These are phyloP conservation scores for Penicillium taxi DNA, from an alignment of 495 filamentous ascomycete species.

Conservation along the genomic window DNA sequence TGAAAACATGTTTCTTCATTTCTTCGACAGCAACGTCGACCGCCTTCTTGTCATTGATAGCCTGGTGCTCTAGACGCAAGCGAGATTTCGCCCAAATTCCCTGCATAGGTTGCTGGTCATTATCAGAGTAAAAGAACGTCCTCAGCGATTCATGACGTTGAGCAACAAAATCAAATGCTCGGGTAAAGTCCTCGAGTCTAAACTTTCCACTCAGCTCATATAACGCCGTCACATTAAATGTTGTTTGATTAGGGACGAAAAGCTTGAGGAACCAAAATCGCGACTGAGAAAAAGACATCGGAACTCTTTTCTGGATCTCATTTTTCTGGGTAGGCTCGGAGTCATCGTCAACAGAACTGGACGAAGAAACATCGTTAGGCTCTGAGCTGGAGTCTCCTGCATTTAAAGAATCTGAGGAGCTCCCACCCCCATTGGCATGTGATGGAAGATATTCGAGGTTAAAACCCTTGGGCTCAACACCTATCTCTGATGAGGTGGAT, in stretches of 20 bases:
- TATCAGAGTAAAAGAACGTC: slow-evolving; percentile 30
- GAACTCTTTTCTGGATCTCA: slow-evolving; percentile 2
- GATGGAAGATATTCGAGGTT: slow-evolving; percentile 6
- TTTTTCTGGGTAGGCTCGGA: background rate
- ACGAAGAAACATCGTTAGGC: slow-evolving; percentile 6
- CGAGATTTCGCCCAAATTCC: slow-evolving; percentile 12
- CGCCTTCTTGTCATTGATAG: slow-evolving; percentile 6
- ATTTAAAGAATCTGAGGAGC: slow-evolving; percentile 8
- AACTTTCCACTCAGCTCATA: slow-evolving; percentile 16
- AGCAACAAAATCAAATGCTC: slow-evolving; percentile 23
- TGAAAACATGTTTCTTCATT: slow-evolving; percentile 19
- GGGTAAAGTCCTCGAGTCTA: slow-evolving; percentile 14
- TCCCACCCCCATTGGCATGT: background rate
- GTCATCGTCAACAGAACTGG: slow-evolving; percentile 1
- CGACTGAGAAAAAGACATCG: slow-evolving; percentile 34
- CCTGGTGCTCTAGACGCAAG: slow-evolving; percentile 11
- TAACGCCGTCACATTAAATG: slow-evolving; percentile 13
- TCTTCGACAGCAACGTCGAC: slow-evolving; percentile 6
- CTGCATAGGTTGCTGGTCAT: slow-evolving; percentile 14
- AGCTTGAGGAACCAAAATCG: slow-evolving; percentile 16
- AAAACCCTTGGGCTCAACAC: background rate
- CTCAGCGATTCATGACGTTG: slow-evolving; percentile 38
- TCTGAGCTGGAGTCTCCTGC: slow-evolving; percentile 14
- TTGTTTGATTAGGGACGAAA: slow-evolving; percentile 6
- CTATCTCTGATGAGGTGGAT: background rate